Conservation (phyloP, 192 early-diverging fungal genomes). For the Coemansia sp. region DNA sequence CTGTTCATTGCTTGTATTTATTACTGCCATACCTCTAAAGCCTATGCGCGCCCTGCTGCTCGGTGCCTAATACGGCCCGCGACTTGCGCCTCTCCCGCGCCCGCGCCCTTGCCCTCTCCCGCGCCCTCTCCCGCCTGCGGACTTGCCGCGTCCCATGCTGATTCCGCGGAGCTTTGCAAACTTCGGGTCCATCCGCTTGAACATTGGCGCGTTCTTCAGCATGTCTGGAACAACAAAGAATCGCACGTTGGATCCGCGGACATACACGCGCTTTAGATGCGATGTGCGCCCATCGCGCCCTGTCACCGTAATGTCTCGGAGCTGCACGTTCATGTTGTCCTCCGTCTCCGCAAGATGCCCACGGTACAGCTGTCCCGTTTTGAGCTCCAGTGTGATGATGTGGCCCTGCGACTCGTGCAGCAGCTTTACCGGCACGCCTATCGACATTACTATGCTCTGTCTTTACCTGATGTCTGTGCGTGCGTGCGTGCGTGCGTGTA, state of each 20-base stretch:
- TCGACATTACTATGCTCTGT: constrained; percentile 62
- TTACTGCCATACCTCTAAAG: no score
- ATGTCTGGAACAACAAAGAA: constrained; percentile 99
- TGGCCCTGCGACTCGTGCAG: constrained; percentile 98
- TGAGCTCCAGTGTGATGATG: constrained; percentile 92
- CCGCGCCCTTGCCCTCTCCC: constrained; percentile 30
- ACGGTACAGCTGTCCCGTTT: constrained; percentile 91
- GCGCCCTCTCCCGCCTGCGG: constrained; percentile 11
- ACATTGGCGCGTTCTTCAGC: constrained; percentile 99
- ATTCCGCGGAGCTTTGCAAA: constrained; percentile 53
- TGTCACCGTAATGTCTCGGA: constrained; percentile 91
- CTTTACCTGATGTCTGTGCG: no score
- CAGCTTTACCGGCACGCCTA: constrained; percentile 92
- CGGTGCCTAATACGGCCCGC: constrained; percentile 23
- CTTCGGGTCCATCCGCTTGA: constrained; percentile 85
- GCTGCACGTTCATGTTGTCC: constrained; percentile 99
- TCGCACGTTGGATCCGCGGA: constrained; percentile 88
- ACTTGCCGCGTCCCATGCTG: constrained; percentile 54
- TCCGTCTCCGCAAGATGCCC: constrained; percentile 94
- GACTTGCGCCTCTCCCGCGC: constrained; percentile 25
- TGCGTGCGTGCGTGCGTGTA: neutral
- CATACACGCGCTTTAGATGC: constrained; percentile 94
- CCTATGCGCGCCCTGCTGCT: neutral
- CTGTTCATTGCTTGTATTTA: no score
- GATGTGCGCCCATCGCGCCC: constrained; percentile 86